Evolutionary conservation across 108 stramenopile genomes (phyloP), one percentile per base, ranked within the genome.

Genomic region (Epipyxis sp.): DNA sequence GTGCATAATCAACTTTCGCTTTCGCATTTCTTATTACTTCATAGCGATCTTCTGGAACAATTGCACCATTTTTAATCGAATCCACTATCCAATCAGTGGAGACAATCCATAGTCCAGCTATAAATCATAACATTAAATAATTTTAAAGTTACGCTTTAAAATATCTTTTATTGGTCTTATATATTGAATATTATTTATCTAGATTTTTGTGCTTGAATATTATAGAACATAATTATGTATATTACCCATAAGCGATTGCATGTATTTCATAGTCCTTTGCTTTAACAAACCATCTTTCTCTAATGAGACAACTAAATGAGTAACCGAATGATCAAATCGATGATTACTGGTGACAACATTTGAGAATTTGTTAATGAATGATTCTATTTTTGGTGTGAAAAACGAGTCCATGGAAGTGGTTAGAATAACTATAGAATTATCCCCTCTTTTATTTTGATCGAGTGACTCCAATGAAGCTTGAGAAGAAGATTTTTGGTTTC

Each of bases 191-290:
- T n/a, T n/a, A n/a, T n/a, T n/a, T n/a, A n/a, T n/a, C n/a, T n/a
- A n/a, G n/a, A n/a, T n/a, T n/a, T n/a, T n/a, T n/a, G n/a, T n/a
- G n/a, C n/a, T n/a, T n/a, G n/a, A n/a, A n/a, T n/a, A n/a, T n/a
- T n/a, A n/a, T n/a, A n/a, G n/a, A n/a, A n/a, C n/a, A n/a, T n/a
- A n/a, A n/a, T n/a, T n/a, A n/a, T n/a, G n/a, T n/a, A n/a, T n/a
- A n/a, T n/a, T n/a, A n/a, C n/a, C n/a, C n/a, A 37, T 32, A 29
- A 65, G 35, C 3, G 61, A 16, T 65, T 65, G 61, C 61, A 65
- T 65, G 61, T 65, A 65, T 25, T 65, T 65, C 61, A 65, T 65
- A 37, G 61, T 65, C 13, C 61, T 16, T 65, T 65, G 61, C 25
- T 25, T 65, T 32, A 65, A 32, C 30, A 65, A 6, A 32, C 25